phyloP scores from a whole-genome alignment of 2,329 filamentous ascomycete species.

The Stenocarpella maydis region DNA sequence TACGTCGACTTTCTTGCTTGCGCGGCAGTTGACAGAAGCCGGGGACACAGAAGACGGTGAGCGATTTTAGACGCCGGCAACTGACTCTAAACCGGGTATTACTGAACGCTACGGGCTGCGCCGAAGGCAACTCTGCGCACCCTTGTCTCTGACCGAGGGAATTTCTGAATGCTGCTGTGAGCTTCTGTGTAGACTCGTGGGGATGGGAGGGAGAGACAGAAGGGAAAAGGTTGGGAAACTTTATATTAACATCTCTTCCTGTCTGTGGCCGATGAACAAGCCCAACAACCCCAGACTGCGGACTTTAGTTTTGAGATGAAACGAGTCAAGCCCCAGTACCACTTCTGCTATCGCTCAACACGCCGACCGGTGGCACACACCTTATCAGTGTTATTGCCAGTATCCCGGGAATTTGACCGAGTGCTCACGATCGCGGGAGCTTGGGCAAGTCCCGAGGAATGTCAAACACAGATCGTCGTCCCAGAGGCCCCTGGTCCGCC shows the following conservation, averaged over 20 bases:
- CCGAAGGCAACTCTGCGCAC: background rate
- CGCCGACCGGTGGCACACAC: constrained; percentile 18
- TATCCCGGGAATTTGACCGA: constrained; percentile 19
- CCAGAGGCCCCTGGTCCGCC: constrained; percentile 21
- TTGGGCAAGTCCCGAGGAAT: constrained; percentile 21
- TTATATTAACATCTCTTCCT: constrained; percentile 24
- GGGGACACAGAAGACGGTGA: constrained; percentile 21
- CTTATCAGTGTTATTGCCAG: constrained; percentile 14
- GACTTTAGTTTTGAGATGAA: constrained; percentile 27
- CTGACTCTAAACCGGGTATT: constrained; percentile 3
- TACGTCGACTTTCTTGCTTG: constrained; percentile 8
- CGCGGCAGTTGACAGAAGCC: constrained; percentile 3
- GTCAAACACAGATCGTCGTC: constrained; percentile 31
- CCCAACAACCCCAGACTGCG: constrained; percentile 11
- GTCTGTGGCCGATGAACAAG: background rate
- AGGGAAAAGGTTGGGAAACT: constrained; percentile 15
- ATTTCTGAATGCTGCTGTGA: background rate
- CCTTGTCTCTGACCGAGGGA: background rate
- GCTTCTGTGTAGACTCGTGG: background rate
- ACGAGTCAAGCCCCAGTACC: constrained; percentile 19
- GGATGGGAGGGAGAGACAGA: background rate
- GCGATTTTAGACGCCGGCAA: constrained; percentile 17
- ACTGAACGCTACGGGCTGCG: constrained; percentile 13
- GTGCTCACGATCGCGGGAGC: constrained; percentile 13
- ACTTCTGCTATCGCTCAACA: constrained; percentile 19